phyloP scores from a whole-genome alignment of 2,329 filamentous ascomycete genomes.

The Phyllosticta citrichinensis region DNA sequence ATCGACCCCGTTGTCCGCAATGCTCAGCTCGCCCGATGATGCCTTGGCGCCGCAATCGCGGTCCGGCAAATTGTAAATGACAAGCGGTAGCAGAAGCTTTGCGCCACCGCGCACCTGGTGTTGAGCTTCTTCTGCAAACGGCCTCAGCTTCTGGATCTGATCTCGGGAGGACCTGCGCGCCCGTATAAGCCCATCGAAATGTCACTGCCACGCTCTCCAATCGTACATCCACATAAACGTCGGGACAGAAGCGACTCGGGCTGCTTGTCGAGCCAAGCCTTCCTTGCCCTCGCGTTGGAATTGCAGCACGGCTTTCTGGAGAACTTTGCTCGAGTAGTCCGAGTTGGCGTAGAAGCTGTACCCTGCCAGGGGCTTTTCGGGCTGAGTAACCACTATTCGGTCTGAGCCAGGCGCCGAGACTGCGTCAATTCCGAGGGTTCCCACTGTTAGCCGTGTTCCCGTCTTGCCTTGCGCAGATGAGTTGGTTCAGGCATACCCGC shows the following conservation, averaged over 20 bases:
- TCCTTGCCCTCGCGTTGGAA: slow-evolving; percentile 35
- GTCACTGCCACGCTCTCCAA: neutral
- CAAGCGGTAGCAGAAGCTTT: slow-evolving; percentile 41
- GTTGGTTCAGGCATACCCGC: neutral
- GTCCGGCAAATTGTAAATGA: slow-evolving; percentile 55
- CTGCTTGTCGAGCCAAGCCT: slow-evolving; percentile 41
- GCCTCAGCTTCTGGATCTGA: slow-evolving; percentile 41
- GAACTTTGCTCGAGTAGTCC: slow-evolving; percentile 45
- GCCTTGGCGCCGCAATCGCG: slow-evolving; percentile 54
- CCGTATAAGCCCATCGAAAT: neutral
- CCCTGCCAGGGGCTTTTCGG: slow-evolving; percentile 39
- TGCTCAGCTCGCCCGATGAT: slow-evolving; percentile 52
- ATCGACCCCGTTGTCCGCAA: slow-evolving; percentile 41
- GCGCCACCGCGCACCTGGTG: slow-evolving; percentile 39
- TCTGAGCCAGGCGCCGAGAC: neutral
- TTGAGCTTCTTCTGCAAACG: slow-evolving; percentile 39
- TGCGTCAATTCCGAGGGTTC: neutral
- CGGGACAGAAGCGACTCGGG: slow-evolving; percentile 39
- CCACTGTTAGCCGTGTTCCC: neutral
- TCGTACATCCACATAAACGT: slow-evolving; percentile 43
- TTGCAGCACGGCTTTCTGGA: slow-evolving; percentile 50
- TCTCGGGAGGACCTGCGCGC: slow-evolving; percentile 33
- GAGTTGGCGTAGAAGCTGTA: slow-evolving; percentile 42
- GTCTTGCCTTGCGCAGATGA: neutral
- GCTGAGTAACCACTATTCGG: neutral